These are phyloP conservation scores for Gaeumannomyces sp. DNA, from an alignment of 2,329 filamentous ascomycete species.

Conservation along the genomic window DNA sequence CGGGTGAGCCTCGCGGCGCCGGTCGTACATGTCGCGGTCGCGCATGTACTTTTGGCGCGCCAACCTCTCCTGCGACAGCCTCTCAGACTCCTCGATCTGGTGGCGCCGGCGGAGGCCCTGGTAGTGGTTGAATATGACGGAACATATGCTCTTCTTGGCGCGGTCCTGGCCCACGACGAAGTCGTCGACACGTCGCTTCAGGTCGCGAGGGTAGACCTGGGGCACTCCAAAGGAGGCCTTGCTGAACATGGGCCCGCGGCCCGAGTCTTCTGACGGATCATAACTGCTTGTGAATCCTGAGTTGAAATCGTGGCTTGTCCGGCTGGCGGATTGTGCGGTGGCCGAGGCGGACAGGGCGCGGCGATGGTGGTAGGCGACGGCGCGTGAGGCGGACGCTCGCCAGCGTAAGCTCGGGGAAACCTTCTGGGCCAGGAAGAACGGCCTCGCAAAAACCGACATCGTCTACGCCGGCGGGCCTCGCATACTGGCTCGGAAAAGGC, in stretches of 20 bases:
- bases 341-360: slow-evolving; percentile 26
- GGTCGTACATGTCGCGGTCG: slow-evolving; percentile 54
- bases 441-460: slow-evolving; percentile 15
- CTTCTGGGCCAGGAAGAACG: slow-evolving; percentile 11
- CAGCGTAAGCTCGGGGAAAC: slow-evolving; percentile 8
- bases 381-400: not conserved
- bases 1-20: slow-evolving; percentile 57
- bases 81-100: slow-evolving; percentile 66
- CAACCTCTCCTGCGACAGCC: slow-evolving; percentile 53
- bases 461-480: slow-evolving; percentile 6
- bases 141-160: slow-evolving; percentile 87
- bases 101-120: slow-evolving; percentile 75
- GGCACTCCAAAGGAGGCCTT: slow-evolving; percentile 53
- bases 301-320: slow-evolving; percentile 44
- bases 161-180: slow-evolving; percentile 95
- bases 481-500: slow-evolving; percentile 1
- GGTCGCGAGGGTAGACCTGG: slow-evolving; percentile 56
- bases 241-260: slow-evolving; percentile 54
- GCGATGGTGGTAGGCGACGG: slow-evolving; percentile 1
- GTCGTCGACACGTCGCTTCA: slow-evolving; percentile 89
- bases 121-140: slow-evolving; percentile 95
- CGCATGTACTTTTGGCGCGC: slow-evolving; percentile 65
- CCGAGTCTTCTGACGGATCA: slow-evolving; percentile 46
- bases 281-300: slow-evolving; percentile 55
- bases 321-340: slow-evolving; percentile 23